Conservation (phyloP, 805 yeast species). For the Isabelozyma pseudorhagii region DNA sequence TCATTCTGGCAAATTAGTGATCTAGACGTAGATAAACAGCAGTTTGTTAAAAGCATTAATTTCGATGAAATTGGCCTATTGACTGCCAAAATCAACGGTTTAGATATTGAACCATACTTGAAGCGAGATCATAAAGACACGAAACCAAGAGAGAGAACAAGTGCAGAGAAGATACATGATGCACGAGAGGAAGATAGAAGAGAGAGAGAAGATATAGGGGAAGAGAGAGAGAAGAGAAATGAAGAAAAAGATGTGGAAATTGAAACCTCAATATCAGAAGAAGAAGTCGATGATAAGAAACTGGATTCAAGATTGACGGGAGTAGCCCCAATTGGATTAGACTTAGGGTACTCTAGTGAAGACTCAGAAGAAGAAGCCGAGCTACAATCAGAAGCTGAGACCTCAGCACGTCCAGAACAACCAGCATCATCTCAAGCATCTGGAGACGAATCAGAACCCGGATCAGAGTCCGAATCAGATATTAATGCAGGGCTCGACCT, state of each 20-base stretch:
- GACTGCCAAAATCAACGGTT: slow-evolving; percentile 24
- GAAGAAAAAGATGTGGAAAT: slow-evolving; percentile 1
- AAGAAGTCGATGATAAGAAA: no score
- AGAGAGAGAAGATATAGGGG: slow-evolving; percentile 4
- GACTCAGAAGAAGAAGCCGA: slow-evolving; percentile 1
- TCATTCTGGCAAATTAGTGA: slow-evolving; percentile 36
- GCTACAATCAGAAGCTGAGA: slow-evolving; percentile 1
- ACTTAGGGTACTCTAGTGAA: neutral
- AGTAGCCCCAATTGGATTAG: slow-evolving; percentile 2
- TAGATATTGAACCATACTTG: slow-evolving; percentile 1
- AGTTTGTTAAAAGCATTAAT: slow-evolving; percentile 19
- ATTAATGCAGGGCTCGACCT: slow-evolving; percentile 4
- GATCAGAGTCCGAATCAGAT: neutral
- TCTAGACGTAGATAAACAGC: slow-evolving; percentile 15
- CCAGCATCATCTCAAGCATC: neutral
- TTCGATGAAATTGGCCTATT: slow-evolving; percentile 27
- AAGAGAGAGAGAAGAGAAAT: slow-evolving; percentile 8
- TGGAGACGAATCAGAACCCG: neutral
- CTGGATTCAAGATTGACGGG: no score
- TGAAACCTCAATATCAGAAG: slow-evolving; percentile 2
- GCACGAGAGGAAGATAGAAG: slow-evolving; percentile 2
- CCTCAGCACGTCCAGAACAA: neutral
- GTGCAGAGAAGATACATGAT: neutral
- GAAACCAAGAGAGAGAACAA: neutral
- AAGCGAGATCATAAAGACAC: slow-evolving; percentile 1